These are phyloP conservation scores for Dactylellina cionopaga DNA, from an alignment of 2,329 filamentous ascomycete species.

Conservation along the genomic window DNA sequence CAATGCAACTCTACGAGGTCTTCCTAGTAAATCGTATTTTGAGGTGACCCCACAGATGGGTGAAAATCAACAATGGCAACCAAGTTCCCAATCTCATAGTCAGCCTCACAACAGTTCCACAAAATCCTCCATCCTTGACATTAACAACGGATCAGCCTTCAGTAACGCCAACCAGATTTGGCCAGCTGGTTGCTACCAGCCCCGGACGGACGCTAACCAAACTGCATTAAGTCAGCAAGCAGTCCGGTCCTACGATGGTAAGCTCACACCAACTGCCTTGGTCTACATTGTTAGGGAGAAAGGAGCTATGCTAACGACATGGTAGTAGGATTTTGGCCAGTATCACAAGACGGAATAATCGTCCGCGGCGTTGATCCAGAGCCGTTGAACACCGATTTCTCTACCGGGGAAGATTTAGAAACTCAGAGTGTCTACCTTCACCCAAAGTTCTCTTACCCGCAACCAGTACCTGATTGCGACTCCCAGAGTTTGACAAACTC, in stretches of 20 bases:
- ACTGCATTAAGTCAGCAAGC: slow-evolving; percentile 10
- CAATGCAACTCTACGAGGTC: slow-evolving; percentile 43
- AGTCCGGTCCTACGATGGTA: slow-evolving; percentile 43
- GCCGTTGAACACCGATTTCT: slow-evolving; percentile 30
- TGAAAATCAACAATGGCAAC: slow-evolving; percentile 27
- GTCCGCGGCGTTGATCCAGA: slow-evolving; percentile 49
- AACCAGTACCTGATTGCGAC: slow-evolving; percentile 49
- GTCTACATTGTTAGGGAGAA: background rate
- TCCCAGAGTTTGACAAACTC: slow-evolving; percentile 53
- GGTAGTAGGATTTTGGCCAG: slow-evolving; percentile 44
- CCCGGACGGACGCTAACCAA: slow-evolving; percentile 2
- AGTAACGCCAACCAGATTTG: slow-evolving; percentile 20
- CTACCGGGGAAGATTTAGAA: slow-evolving; percentile 34
- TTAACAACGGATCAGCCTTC: slow-evolving; percentile 9
- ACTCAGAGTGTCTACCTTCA: slow-evolving; percentile 41
- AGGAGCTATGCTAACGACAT: background rate
- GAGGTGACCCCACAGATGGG: slow-evolving; percentile 20
- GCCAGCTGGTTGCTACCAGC: slow-evolving; percentile 28
- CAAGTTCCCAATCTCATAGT: slow-evolving; percentile 11
- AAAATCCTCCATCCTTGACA: slow-evolving; percentile 29
- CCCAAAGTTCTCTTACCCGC: slow-evolving; percentile 50
- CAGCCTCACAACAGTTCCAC: slow-evolving; percentile 8
- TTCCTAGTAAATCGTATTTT: slow-evolving; percentile 46
- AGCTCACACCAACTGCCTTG: background rate
- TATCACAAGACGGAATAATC: slow-evolving; percentile 47